Conservation (phyloP, 768 basidiomycete species). For the Trametes cubensis region DNA sequence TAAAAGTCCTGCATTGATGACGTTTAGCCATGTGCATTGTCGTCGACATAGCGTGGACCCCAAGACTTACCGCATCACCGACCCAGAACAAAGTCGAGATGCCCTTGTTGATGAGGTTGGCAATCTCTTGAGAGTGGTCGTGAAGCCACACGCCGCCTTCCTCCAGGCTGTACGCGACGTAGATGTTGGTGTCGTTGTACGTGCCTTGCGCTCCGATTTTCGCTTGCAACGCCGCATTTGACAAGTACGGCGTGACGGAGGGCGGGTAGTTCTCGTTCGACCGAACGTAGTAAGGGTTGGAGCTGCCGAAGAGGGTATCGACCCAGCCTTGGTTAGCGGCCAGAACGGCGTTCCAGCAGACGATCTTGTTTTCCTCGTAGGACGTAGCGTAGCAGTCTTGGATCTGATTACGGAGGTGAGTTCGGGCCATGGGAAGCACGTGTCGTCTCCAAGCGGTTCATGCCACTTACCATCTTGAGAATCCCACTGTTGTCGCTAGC, state of each 20-base stretch:
- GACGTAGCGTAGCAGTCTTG: constrained; percentile 51
- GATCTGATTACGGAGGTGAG: constrained; percentile 41
- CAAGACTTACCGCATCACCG: constrained; percentile 53
- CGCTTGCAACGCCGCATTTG: constrained; percentile 31
- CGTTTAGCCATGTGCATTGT: no score
- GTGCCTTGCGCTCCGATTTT: constrained; percentile 46
- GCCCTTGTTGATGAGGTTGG: constrained; percentile 59
- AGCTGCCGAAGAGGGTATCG: constrained; percentile 53
- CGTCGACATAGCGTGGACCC: constrained; percentile 1
- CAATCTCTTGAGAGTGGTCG: constrained; percentile 46
- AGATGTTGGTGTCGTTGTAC: constrained; percentile 44
- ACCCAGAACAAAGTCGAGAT: constrained; percentile 53
- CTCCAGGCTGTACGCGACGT: constrained; percentile 50
- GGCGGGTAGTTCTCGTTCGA: constrained; percentile 42
- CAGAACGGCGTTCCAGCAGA: constrained; percentile 57
- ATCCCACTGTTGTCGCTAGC: constrained; percentile 49
- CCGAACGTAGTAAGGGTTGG: constrained; percentile 55
- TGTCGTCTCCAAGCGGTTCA: not conserved
- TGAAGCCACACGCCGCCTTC: constrained; percentile 59
- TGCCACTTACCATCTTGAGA: constrained; percentile 37
- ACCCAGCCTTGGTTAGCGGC: constrained; percentile 60
- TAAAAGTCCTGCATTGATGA: constrained; percentile 47
- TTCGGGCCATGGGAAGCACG: not conserved
- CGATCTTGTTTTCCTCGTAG: constrained; percentile 43
- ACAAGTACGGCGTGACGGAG: constrained; percentile 45